Evolutionary conservation across 139 green algal species (phyloP), one percentile per base, ranked within the genome.

Genomic region (Coccomyxa sp.): DNA sequence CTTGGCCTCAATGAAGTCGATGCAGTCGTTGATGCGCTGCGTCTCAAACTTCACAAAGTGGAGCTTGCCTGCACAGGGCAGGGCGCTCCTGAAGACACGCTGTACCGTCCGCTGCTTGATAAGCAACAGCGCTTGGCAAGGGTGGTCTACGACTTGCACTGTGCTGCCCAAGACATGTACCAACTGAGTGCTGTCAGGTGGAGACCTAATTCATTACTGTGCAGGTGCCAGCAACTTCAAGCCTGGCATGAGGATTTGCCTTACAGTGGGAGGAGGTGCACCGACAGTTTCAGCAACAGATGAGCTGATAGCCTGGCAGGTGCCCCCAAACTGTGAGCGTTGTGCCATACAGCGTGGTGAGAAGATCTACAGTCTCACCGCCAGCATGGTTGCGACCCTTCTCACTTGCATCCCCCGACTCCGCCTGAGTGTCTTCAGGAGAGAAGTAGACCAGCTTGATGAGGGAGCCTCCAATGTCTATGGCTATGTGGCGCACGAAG

Each of bases 41-140:
- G 91, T 98, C 86, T 99, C 94, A 90, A 99, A 99, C 85, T 99
- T 99, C 22, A 98, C 93, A 89, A 99, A 99, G 86, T 99, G 97
- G 73, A 99, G 88, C 70, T 92, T 91, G 18, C 93, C 93, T 74
- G 74, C 70, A 39, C 38, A 37, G 72, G 55, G 16, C 50, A 64
- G 18, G 27, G n/a, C n/a, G n/a, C n/a, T n/a, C n/a, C n/a, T n/a
- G n/a, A n/a, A n/a, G n/a, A n/a, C n/a, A n/a, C n/a, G n/a, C n/a
- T n/a, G n/a, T n/a, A n/a, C n/a, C n/a, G n/a, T n/a, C n/a, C n/a
- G n/a, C n/a, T n/a, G n/a, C n/a, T n/a, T n/a, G n/a, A n/a, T n/a
- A n/a, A n/a, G n/a, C n/a, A n/a, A n/a, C n/a, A n/a, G n/a, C n/a
- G n/a, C n/a, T n/a, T n/a, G n/a, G n/a, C n/a, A n/a, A n/a, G n/a